Evolutionary conservation across 2,329 filamentous ascomycete species (phyloP), one percentile per base, ranked within the genome.

Genomic region (Beauveria sp.): DNA sequence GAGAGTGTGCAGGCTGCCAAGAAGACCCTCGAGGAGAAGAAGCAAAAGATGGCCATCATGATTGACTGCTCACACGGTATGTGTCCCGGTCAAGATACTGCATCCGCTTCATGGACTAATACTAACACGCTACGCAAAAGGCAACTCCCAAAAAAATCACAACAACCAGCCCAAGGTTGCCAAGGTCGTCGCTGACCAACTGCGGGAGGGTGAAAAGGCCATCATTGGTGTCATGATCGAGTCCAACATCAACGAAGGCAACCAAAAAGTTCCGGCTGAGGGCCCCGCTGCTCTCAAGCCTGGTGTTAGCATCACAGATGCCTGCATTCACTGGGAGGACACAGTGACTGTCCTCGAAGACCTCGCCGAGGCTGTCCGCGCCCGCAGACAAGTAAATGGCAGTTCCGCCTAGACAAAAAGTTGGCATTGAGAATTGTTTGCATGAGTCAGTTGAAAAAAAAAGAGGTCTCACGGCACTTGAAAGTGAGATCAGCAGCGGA

Each of bases 191-290:
- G 88, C 84, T 37, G 90, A 96, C 59, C 93, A 99, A 79, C 82
- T 99, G 65, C 86, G 89, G 56, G 87, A 89, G 66, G 93, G 93
- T 63, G 91, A 99, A 79, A 88, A 85, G 62, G 88, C 85, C 66
- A 96, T 99, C 69, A 84, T 97, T 66, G 94, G 92, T 73, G 91
- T 97, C 71, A 99, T 99, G 93, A 96, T 99, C 69, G 93, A 99
- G 80, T 96, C 91, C 71, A 93, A 97, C 78, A 93, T 97, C 81
- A 86, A 93, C 75, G 94, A 96, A 78, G 84, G 85, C 66, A 91
- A 87, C 80, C 89, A 92, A 72, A 96, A 96, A 80, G 90, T 96
- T 1, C 91, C 92, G 1, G 75, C 86, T 1, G 91, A 96, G 75
- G 93, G 92, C 9, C 89, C 89, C 8, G 74, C 85, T 1, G 89